These are phyloP conservation scores for Cryphonectria radicalis DNA, from an alignment of 2,329 filamentous ascomycete genomes.

Conservation along the genomic window DNA sequence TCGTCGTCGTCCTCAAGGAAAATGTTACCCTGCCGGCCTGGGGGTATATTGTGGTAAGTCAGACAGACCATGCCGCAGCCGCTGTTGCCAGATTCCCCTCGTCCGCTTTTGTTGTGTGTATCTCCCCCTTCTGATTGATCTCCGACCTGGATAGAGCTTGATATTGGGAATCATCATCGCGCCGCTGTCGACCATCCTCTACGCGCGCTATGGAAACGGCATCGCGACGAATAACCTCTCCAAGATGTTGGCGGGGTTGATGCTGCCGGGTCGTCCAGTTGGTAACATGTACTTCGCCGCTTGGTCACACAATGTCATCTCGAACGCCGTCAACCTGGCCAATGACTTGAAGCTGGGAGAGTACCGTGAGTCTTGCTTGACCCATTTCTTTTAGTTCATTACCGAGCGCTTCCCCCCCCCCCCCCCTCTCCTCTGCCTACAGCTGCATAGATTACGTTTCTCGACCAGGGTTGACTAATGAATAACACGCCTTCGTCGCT, in stretches of 20 bases:
- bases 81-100: not conserved
- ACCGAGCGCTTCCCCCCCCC: too few relatives aligned
- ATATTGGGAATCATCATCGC: conserved; percentile 52
- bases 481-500: conserved; percentile 24
- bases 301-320: conserved; percentile 62
- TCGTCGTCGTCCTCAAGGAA: conserved; percentile 50
- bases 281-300: conserved; percentile 64
- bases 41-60: conserved; percentile 50
- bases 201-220: conserved; percentile 58
- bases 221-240: conserved; percentile 63
- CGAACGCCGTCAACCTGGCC: conserved; percentile 52
- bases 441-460: rapidly evolving
- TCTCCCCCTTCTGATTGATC: not conserved
- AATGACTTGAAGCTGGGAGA: conserved; percentile 63
- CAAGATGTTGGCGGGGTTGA: conserved; percentile 59
- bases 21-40: conserved; percentile 52
- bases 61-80: not conserved
- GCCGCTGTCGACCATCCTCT: conserved; percentile 55
- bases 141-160: conserved; percentile 32
- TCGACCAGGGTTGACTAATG: not conserved
- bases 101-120: not conserved
- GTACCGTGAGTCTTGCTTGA: conserved; percentile 48
- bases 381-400: too few relatives aligned
- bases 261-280: conserved; percentile 54
- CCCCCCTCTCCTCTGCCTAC: not conserved